phyloP scores from a whole-genome alignment of 2,329 filamentous ascomycete species.

The Fusarium sp. region DNA sequence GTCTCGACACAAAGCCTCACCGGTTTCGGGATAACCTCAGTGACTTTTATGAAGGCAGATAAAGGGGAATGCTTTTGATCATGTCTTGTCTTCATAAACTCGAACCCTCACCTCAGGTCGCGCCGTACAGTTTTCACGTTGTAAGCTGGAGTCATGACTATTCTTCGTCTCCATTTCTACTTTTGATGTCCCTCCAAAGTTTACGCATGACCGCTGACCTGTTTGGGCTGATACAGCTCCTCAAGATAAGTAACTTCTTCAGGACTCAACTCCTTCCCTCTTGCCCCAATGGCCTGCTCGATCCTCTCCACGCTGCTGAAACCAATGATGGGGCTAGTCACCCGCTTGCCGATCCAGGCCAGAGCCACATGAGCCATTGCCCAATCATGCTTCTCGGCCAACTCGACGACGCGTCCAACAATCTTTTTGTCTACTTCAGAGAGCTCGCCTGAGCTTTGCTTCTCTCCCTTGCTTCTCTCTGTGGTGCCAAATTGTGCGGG shows the following conservation, averaged over 20 bases:
- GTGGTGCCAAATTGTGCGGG: slow-evolving; percentile 22
- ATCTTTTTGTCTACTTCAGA: slow-evolving; percentile 25
- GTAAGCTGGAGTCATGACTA: background rate
- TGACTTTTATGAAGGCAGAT: background rate
- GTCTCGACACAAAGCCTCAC: background rate
- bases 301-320: slow-evolving; percentile 35
- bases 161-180: background rate
- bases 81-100: background rate
- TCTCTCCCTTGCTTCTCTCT: slow-evolving; percentile 28
- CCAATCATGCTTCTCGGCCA: slow-evolving; percentile 20
- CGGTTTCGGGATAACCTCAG: background rate
- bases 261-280: slow-evolving; percentile 13
- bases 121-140: background rate
- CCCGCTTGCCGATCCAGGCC: slow-evolving; percentile 25
- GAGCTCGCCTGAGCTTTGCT: slow-evolving; percentile 17
- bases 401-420: slow-evolving; percentile 16
- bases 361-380: slow-evolving; percentile 34
- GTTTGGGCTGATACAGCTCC: slow-evolving; percentile 31
- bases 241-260: slow-evolving; percentile 28
- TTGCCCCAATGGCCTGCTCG: slow-evolving; percentile 26
- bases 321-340: slow-evolving; percentile 30
- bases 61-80: background rate
- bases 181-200: background rate
- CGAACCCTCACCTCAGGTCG: background rate
- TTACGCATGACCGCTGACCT: slow-evolving; percentile 6